A percentile compares a stretch with the other conserved stretches of the same genome.
Conservation (phyloP, 2,329 filamentous ascomycete genomes). For the Sporothrix phasma region DNA sequence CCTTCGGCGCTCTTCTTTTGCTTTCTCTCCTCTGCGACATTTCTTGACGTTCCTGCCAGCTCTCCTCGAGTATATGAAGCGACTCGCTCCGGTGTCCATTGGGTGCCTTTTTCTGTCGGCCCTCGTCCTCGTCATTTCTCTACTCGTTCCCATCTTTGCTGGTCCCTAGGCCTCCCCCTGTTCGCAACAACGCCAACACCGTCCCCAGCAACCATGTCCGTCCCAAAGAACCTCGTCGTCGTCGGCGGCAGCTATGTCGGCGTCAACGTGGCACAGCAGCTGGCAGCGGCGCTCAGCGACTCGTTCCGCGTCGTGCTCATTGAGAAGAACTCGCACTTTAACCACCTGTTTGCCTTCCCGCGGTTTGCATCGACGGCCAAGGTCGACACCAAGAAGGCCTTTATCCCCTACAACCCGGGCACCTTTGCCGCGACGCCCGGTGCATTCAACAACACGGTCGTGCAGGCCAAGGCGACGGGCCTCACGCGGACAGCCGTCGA, state of each 20-base stretch:
- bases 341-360: constrained; percentile 51
- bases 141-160: background rate
- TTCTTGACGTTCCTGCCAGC: no score
- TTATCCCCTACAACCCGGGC: constrained; percentile 43
- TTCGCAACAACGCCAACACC: background rate
- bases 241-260: constrained; percentile 18
- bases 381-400: constrained; percentile 45
- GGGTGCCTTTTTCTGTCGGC: background rate
- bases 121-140: background rate
- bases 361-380: constrained; percentile 44
- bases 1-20: background rate
- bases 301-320: constrained; percentile 44
- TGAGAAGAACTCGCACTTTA: constrained; percentile 51
- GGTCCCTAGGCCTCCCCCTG: no score
- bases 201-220: background rate
- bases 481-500: constrained; percentile 30
- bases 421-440: constrained; percentile 8
- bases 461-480: constrained; percentile 25
- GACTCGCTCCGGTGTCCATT: background rate
- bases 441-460: constrained; percentile 28
- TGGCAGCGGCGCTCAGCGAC: constrained; percentile 37
- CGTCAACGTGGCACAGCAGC: constrained; percentile 30
- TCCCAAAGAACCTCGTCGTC: constrained; percentile 14
- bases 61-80: background rate
- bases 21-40: no score